Evolutionary conservation across 2,329 filamentous ascomycete species (phyloP).

Genomic region (Cryphonectria parasitica): DNA sequence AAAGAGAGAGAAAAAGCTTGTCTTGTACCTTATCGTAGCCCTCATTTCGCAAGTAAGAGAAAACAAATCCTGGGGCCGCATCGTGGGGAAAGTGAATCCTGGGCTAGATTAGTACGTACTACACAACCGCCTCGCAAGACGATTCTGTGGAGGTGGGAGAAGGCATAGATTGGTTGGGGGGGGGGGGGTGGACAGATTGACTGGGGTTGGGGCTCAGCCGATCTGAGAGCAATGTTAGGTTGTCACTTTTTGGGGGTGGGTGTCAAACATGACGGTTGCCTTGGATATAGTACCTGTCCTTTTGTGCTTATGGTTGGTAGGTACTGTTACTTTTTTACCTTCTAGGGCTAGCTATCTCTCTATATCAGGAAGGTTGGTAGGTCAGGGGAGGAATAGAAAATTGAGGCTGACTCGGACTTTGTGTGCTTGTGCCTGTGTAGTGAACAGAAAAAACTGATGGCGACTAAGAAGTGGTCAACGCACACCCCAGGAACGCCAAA

Average conservation of each 20-base stretch:
- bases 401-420: neutral
- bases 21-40: neutral
- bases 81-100: neutral
- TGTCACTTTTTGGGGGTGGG: constrained; percentile 24
- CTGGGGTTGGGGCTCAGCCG: constrained; percentile 12
- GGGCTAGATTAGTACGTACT: neutral
- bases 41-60: neutral
- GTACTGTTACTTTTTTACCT: neutral
- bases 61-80: neutral
- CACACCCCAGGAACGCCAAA: neutral
- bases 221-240: constrained; percentile 17
- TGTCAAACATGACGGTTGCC: neutral
- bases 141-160: neutral
- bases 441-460: no score
- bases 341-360: no score
- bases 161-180: no score
- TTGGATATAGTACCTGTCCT: neutral
- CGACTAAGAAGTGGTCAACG: neutral
- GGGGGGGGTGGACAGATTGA: neutral
- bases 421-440: neutral
- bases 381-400: neutral
- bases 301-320: neutral
- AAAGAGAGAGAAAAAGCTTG: no score
- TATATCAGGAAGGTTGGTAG: neutral
- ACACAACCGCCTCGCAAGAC: neutral